These are phyloP conservation scores for Dictyostelium citrinum DNA, from an alignment of 78 protist genomes.

Conservation along the genomic window DNA sequence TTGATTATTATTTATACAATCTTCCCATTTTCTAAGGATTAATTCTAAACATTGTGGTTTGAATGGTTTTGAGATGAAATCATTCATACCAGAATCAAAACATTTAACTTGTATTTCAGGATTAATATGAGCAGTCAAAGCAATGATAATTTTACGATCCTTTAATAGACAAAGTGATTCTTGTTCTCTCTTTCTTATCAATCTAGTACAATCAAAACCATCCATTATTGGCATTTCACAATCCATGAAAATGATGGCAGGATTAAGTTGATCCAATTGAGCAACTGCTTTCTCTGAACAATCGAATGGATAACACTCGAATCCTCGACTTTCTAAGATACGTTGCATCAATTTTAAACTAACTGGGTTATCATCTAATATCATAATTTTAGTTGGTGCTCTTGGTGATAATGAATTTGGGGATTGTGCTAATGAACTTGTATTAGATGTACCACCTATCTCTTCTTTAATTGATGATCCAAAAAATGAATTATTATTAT, in stretches of 20 bases:
- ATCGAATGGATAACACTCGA: background rate
- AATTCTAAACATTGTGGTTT: background rate
- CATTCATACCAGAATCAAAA: conserved; percentile 44
- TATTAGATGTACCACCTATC: background rate
- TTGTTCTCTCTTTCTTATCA: conserved; percentile 14
- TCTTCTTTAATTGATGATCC: background rate
- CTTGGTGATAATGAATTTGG: background rate
- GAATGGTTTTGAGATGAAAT: conserved; percentile 14
- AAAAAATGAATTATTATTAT: background rate
- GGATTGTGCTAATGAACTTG: background rate
- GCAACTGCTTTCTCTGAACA: conserved; percentile 4
- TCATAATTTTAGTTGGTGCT: background rate
- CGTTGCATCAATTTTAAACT: background rate
- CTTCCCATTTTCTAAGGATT: conserved; percentile 33
- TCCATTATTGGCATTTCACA: conserved; percentile 41
- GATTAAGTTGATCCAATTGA: background rate
- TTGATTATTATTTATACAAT: background rate
- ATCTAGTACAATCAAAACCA: conserved; percentile 17
- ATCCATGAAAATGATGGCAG: conserved; percentile 20
- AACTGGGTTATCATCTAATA: conserved; percentile 18
- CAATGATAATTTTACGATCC: conserved; percentile 22
- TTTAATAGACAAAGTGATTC: background rate
- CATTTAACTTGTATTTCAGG: background rate
- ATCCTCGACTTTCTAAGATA: background rate
- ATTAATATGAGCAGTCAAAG: conserved; percentile 20